Base-by-base conservation (phyloP, 2,329 filamentous ascomycete species). In the Anisogramma anomala region DNA sequence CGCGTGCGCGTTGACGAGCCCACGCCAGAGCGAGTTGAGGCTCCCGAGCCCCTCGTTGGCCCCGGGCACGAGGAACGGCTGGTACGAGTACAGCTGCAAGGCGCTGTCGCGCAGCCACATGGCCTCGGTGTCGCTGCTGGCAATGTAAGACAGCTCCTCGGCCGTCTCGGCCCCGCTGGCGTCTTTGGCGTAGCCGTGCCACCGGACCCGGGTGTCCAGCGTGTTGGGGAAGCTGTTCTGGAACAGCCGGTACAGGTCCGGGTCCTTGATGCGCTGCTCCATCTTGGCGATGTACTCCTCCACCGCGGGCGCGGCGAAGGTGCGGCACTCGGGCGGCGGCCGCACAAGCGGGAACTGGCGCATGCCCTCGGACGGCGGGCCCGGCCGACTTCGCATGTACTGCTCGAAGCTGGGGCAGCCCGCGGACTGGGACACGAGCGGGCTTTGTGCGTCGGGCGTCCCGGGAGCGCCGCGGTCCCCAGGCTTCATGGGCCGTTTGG, bases 31-130 rank as follows among this genome's bases (percentile, higher is more conserved):
- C 17, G 72, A 75, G 25, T 79, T 79, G 15, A 85, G 65, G 1
- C 77, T 79, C 15, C 78, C 78, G 15, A 85, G 65, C 1, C 77
- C 79, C 52, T 77, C 65, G 4, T 63, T 59, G 3, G 67, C 66
- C 5, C 60, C 60, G 27, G 71, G 64, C 39, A 69, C 68, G 14
- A 84, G 61, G 9, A 84, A 59, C 1, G 74, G 68, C 33, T 79
- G 66, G 51, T 84, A 81, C 22, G 77, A 79, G 50, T 80, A 77
- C 58, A 85, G 70, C 56, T 85, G 81, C 52, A 82, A 83, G 13
- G 79, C 74, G 10, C 84, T 89, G 58, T 94, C 86, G 33, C 87
- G 77, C 43, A 94, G 66, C 87, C 87, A 94, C 64, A 89, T 84
- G 0, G 84, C 84, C 53, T 87, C 80, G 57, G 89, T 89, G 54